phyloP scores from a whole-genome alignment of 208 protist genomes.

The Acanthamoeba royreba region DNA sequence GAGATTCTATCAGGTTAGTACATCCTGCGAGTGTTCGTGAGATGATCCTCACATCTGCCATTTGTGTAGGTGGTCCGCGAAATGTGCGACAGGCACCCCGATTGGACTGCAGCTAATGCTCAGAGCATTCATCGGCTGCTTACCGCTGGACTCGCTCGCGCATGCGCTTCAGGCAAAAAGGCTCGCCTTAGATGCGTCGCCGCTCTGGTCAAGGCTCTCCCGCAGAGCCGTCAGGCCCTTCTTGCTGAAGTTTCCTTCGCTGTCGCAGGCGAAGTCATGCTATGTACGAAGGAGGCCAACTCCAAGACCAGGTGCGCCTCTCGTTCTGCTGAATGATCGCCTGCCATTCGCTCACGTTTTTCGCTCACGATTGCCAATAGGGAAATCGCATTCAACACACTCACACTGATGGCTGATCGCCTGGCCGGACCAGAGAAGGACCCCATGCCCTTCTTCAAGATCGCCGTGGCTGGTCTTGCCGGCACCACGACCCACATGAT shows the following conservation, averaged over 20 bases:
- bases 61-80: neutral
- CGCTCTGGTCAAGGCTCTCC: neutral
- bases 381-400: neutral
- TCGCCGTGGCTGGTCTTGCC: conserved; percentile 52
- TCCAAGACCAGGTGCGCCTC: neutral
- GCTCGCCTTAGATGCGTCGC: neutral
- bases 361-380: too few relatives aligned
- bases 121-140: neutral
- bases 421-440: neutral
- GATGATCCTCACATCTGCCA: too few relatives aligned
- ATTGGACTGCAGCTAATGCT: neutral
- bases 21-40: too few relatives aligned
- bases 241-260: neutral
- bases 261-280: conserved; percentile 37
- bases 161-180: neutral
- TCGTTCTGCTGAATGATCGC: too few relatives aligned
- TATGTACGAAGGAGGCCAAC: conserved; percentile 62
- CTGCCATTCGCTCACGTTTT: too few relatives aligned
- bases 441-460: conserved; percentile 23
- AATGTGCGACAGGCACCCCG: neutral
- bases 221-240: neutral
- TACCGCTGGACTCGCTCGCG: neutral
- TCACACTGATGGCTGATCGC: neutral
- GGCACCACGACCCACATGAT: conserved; percentile 50
- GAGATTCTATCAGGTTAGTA: neutral